Base-by-base conservation (phyloP, 2,329 filamentous ascomycete species). In the Aspergillus fructus region DNA sequence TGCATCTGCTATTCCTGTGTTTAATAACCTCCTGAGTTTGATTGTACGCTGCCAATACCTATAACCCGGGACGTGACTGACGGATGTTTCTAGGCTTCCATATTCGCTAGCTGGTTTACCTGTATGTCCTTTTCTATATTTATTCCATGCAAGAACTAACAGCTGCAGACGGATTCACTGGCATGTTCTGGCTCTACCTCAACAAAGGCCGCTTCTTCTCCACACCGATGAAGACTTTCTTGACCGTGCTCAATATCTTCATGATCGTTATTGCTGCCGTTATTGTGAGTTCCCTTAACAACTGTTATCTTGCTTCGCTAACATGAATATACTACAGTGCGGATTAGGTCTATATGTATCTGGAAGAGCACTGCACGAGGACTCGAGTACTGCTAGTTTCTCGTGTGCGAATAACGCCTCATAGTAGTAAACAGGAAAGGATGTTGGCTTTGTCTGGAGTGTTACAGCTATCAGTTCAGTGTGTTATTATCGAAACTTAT, bases 91-190 rank as follows among this genome's bases (percentile, higher is more conserved):
- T 24, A 71, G 64, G 79, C 78, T 33, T 81, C 86, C 1, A 71
- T 89, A 2, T 89, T 89, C 59, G 84, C 82, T n/a, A 85, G 80
- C 53, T 89, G 87, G 87, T 90, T 90, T 69, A 86, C 83, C 50
- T 83, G 49, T 51, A 33, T 5, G 49, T 2, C 5, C 12, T 4
- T 37, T 27, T n/a, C 3, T 6, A 13, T 48, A 7, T 23, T 6
- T 4, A 12, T 23, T 3, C 17, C 3, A 6, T 4, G 15, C n/a
- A 3, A 24, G 2, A n/a, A 39, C 27, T 51, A 23, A 51, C 39
- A 42, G 4, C 1, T 19, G 8, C 39, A 51, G 49, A 66, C 55
- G 69, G 70, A 37, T 60, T 73, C 7, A 68, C 66, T 21, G 73
- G 71, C 4, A 68, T 75, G 27, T 74, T 76, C 59, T 75, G 73